phyloP scores from a whole-genome alignment of 2,329 filamentous ascomycete genomes.

The Talaromyces sp. region DNA sequence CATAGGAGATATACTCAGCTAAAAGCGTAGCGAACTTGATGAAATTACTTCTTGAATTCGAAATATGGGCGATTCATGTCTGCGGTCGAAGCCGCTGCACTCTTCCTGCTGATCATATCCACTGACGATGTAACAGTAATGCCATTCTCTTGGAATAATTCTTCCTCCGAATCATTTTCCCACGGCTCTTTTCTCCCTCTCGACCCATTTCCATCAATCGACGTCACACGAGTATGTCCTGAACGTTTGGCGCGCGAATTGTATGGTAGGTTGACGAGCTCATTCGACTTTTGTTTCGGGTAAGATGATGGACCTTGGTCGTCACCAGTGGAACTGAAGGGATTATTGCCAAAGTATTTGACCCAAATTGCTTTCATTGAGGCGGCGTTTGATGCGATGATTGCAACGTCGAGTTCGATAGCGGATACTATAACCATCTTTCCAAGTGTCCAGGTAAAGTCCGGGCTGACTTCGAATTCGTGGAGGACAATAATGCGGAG shows the following conservation, averaged over 20 bases:
- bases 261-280: not conserved
- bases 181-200: not conserved
- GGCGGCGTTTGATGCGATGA: constrained; percentile 8
- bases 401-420: constrained; percentile 7
- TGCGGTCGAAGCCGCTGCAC: not conserved
- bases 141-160: not conserved
- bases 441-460: constrained; percentile 6
- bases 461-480: constrained; percentile 2
- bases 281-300: not conserved
- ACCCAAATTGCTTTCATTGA: constrained; percentile 8
- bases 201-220: not conserved
- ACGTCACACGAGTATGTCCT: not conserved
- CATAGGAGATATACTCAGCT: not conserved
- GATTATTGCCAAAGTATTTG: constrained; percentile 2
- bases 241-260: not conserved
- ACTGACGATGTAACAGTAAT: constrained; percentile 8
- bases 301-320: not conserved
- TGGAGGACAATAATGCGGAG: constrained; percentile 4
- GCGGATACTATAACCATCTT: constrained; percentile 11
- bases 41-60: constrained; percentile 2
- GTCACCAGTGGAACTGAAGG: not conserved
- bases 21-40: not conserved
- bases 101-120: not conserved
- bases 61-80: not conserved
- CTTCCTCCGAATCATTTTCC: constrained; percentile 1